Conservation (phyloP, 1,284 basidiomycete species). For the Cerioporus squamosus region DNA sequence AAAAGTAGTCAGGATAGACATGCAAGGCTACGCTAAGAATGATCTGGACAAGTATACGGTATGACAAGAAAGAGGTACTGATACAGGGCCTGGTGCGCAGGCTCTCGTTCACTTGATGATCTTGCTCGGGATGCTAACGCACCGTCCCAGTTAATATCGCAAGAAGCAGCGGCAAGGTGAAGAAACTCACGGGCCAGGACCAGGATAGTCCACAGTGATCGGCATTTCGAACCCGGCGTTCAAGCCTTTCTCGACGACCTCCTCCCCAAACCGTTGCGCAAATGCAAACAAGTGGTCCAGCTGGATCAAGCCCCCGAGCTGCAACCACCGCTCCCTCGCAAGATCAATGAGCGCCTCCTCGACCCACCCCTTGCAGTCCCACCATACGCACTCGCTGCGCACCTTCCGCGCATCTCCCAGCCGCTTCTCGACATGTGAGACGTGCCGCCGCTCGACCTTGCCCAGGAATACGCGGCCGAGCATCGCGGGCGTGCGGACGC, state of each 20-base stretch:
- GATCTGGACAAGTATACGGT: neutral
- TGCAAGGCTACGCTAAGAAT: neutral
- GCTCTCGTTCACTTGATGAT: slow-evolving; percentile 4
- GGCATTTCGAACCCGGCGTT: slow-evolving; percentile 9
- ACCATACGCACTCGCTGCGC: slow-evolving; percentile 1
- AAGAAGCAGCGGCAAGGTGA: neutral
- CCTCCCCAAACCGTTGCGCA: slow-evolving; percentile 9
- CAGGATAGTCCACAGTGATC: slow-evolving; percentile 14
- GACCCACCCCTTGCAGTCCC: slow-evolving; percentile 22
- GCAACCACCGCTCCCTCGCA: neutral
- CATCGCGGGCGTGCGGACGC: slow-evolving; percentile 21
- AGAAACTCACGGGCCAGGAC: slow-evolving; percentile 7
- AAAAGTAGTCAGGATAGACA: too few species aligned
- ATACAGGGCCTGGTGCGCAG: neutral
- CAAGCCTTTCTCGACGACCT: slow-evolving; percentile 5
- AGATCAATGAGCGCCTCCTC: slow-evolving; percentile 17
- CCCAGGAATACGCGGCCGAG: slow-evolving; percentile 19
- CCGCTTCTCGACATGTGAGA: neutral
- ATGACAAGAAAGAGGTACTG: neutral
- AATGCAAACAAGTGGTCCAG: slow-evolving; percentile 12
- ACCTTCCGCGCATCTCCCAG: slow-evolving; percentile 8
- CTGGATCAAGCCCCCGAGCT: neutral
- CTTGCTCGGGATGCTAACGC: neutral
- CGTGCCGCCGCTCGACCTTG: slow-evolving; percentile 3
- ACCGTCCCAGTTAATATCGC: neutral